Percentiles rank a stretch among this genome's conserved stretches.
Conservation (phyloP, 352 stramenopile genomes). For the Pythium periplocum region DNA sequence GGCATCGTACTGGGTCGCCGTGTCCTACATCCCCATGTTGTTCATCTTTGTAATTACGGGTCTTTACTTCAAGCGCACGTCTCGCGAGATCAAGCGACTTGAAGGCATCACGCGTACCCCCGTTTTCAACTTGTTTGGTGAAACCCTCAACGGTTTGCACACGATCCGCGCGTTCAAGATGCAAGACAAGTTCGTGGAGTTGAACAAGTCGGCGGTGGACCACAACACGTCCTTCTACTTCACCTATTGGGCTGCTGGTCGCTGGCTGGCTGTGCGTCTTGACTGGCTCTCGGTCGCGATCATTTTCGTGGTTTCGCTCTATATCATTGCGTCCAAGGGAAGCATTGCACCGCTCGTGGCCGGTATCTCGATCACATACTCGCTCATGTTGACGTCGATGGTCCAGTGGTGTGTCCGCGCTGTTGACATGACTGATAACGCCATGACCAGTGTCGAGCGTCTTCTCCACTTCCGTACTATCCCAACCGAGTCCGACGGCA, state of each 20-base stretch:
- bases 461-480: conserved; percentile 57
- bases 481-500: conserved; percentile 50
- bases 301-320: conserved; percentile 85
- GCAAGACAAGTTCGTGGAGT: conserved; percentile 21
- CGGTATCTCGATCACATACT: conserved; percentile 88
- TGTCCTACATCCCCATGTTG: conserved; percentile 56
- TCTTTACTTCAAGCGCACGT: conserved; percentile 82
- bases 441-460: conserved; percentile 87
- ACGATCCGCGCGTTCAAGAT: conserved; percentile 87
- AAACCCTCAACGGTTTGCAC: conserved; percentile 89
- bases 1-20: conserved; percentile 30
- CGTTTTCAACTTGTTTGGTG: conserved; percentile 90
- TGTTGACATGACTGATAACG: conserved; percentile 85
- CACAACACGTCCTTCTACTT: conserved; percentile 41
- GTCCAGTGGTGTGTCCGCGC: conserved; percentile 90
- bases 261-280: conserved; percentile 93
- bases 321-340: conserved; percentile 56
- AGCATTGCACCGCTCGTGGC: conserved; percentile 48
- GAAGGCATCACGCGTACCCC: conserved; percentile 86
- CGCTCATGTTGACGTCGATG: conserved; percentile 77
- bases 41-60: conserved; percentile 34
- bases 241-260: conserved; percentile 34
- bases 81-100: conserved; percentile 90
- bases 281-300: conserved; percentile 76
- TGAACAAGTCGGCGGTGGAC: conserved; percentile 31